Base-by-base conservation (phyloP, 495 filamentous ascomycete genomes). In the Aspergillus nidulans region DNA sequence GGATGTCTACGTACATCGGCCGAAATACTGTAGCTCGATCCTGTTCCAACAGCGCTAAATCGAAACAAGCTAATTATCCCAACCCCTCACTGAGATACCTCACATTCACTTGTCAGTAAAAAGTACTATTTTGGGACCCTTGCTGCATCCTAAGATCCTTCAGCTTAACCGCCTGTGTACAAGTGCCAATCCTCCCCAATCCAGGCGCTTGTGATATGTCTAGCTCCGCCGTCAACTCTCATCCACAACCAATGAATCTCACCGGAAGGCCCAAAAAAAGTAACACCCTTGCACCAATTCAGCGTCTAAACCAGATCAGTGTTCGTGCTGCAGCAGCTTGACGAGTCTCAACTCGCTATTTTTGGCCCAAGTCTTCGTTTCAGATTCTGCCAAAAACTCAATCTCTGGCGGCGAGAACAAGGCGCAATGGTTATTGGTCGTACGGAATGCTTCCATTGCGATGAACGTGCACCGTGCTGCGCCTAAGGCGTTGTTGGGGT, bases 361-460 rank as follows among this genome's bases (percentile, higher is more conserved):
- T 45, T 45, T 45, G 42, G 21, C 42, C 40, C 9, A 5, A 13
- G 24, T 21, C 46, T 38, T 39, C 38, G 49, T 51, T 57, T 57
- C 55, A 52, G 55, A 52, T 53, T 39, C 15, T 2, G 4, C 30
- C 15, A 12, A n/a, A 46, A 57, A 30, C 50, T 49, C 38, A 48
- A 41, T 49, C 47, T 26, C 28, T 49, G 32, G 6, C 39, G 56
- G 40, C 52, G 57, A 59, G 52, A 55, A 55, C 55, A 55, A 55
- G 55, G 55, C 4, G 15, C 24, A 5, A 3, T 36, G 6, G 3
- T 3, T 7, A 10, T 36, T 8, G 32, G 6, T 15, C 15, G 32
- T 36, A 12, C 32, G 26, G 26, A 4, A 9, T n/a, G n/a, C n/a
- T n/a, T n/a, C 5, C 9, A 28, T 28, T 28, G 4, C 26, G 26